A percentile compares a stretch with the other conserved stretches of the same genome.
Conservation (phyloP, 108 stramenopile species). For the Poteriospumella lacustris region DNA sequence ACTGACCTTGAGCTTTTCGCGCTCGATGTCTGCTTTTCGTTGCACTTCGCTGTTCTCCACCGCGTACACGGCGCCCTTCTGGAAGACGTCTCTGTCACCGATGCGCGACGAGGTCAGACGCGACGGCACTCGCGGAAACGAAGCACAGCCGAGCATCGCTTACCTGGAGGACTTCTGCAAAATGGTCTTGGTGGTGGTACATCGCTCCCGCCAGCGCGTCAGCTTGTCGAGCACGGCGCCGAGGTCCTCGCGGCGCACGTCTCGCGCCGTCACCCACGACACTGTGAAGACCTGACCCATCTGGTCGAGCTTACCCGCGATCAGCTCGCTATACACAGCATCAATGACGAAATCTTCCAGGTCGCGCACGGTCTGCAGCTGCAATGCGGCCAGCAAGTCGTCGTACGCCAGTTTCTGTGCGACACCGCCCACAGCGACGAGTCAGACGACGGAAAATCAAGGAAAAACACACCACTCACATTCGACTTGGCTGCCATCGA, state of each 20-base stretch:
- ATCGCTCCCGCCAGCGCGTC: not conserved
- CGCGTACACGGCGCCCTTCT: too few relatives aligned
- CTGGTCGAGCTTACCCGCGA: conserved; percentile 53
- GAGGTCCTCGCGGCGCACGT: conserved; percentile 20
- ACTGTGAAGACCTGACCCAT: conserved; percentile 38
- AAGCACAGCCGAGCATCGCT: too few relatives aligned
- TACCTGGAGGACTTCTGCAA: too few relatives aligned
- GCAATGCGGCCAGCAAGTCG: not conserved
- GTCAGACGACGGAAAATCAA: not conserved
- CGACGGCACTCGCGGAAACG: too few relatives aligned
- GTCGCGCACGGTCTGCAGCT: conserved; percentile 28
- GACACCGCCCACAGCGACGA: too few relatives aligned
- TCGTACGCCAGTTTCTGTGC: not conserved
- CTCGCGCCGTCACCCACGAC: not conserved
- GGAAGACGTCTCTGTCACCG: too few relatives aligned
- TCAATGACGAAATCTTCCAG: conserved; percentile 53
- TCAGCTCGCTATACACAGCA: conserved; percentile 45
- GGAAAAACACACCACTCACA: not conserved
- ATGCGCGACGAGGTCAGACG: too few relatives aligned
- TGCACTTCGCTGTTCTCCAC: too few relatives aligned
- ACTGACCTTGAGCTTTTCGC: too few relatives aligned
- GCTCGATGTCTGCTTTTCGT: too few relatives aligned
- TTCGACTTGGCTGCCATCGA: conserved; percentile 42
- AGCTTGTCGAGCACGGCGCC: conserved; percentile 15
- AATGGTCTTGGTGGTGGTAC: too few relatives aligned